Conservation (phyloP, 495 filamentous ascomycete genomes). For the Hypoxylon fragiforme region DNA sequence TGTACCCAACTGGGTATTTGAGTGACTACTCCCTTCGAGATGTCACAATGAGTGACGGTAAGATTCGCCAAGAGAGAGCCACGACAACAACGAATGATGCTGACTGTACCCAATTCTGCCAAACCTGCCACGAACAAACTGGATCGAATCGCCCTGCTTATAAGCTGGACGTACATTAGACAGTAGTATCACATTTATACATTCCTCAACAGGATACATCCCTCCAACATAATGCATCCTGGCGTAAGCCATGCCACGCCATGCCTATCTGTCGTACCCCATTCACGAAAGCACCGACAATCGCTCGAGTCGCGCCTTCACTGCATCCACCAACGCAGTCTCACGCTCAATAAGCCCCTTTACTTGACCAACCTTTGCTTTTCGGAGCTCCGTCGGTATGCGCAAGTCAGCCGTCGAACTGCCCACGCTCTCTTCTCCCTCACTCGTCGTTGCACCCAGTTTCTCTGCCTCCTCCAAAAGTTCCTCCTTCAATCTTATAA, state of each 20-base stretch:
- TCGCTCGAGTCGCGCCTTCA: slow-evolving; percentile 56
- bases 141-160: slow-evolving; percentile 28
- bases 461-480: slow-evolving; percentile 55
- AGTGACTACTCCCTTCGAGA: slow-evolving; percentile 27
- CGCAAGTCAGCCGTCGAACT: slow-evolving; percentile 42
- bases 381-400: slow-evolving; percentile 69
- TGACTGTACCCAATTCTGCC: slow-evolving; percentile 26
- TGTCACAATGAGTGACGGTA: slow-evolving; percentile 31
- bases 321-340: slow-evolving; percentile 57
- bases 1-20: slow-evolving; percentile 23
- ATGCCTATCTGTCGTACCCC: slow-evolving; percentile 12
- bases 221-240: slow-evolving; percentile 7
- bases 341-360: slow-evolving; percentile 74
- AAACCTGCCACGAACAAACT: slow-evolving; percentile 23
- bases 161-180: slow-evolving; percentile 25
- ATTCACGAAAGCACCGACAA: slow-evolving; percentile 39
- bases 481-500: slow-evolving; percentile 50
- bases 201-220: slow-evolving; percentile 20
- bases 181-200: slow-evolving; percentile 35
- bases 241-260: slow-evolving; percentile 15
- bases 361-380: slow-evolving; percentile 68
- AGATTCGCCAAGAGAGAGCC: slow-evolving; percentile 28
- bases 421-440: slow-evolving; percentile 35
- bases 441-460: slow-evolving; percentile 34
- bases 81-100: slow-evolving; percentile 30